Evolutionary conservation across 2,329 filamentous ascomycete genomes (phyloP).

Genomic region (Verticillium tricorpus): DNA sequence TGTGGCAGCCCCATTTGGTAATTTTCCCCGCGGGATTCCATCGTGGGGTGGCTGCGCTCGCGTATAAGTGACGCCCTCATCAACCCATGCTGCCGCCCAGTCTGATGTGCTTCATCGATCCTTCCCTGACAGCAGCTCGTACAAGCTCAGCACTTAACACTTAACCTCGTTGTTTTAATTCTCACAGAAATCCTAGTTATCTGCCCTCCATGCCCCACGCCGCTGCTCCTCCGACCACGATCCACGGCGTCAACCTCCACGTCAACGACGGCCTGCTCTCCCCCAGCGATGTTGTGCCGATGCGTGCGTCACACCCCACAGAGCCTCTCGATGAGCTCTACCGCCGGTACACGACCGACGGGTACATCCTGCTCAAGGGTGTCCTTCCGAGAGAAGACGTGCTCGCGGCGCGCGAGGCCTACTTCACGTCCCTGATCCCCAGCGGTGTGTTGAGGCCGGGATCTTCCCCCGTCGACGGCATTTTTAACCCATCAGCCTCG

Average conservation of each 20-base stretch:
- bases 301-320: slow-evolving; percentile 36
- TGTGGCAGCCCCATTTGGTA: no score
- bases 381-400: slow-evolving; percentile 49
- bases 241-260: slow-evolving; percentile 12
- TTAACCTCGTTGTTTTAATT: no score
- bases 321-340: slow-evolving; percentile 43
- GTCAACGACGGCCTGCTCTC: slow-evolving; percentile 32
- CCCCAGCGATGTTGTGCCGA: slow-evolving; percentile 34
- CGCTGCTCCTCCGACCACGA: background rate
- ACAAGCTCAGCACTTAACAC: no score
- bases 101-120: no score
- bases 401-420: slow-evolving; percentile 43
- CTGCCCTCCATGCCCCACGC: no score
- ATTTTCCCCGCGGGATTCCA: no score
- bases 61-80: no score
- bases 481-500: slow-evolving; percentile 31
- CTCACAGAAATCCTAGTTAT: no score
- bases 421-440: slow-evolving; percentile 48
- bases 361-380: slow-evolving; percentile 52
- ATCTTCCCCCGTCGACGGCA: slow-evolving; percentile 44
- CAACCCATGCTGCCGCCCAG: no score
- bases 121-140: no score
- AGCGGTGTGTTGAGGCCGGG: slow-evolving; percentile 52
- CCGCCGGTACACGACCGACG: slow-evolving; percentile 30
- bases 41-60: no score